phyloP scores from a whole-genome alignment of 164 flowering plant genomes.

The Berberis vulgaris region DNA sequence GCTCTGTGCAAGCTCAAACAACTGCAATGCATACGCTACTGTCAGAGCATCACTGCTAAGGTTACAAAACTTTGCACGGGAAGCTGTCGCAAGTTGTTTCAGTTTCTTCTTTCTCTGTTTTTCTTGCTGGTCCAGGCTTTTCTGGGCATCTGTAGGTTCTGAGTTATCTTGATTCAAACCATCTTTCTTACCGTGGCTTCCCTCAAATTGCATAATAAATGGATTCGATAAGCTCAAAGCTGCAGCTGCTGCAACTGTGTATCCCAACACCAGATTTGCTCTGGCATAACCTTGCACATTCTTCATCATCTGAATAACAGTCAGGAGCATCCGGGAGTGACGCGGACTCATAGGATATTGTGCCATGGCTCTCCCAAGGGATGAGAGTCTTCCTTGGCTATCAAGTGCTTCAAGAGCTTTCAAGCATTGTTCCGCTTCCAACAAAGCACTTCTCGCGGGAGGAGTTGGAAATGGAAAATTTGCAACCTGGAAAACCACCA shows the following conservation, averaged over 20 bases:
- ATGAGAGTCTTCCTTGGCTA: slow-evolving; percentile 52
- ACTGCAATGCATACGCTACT: slow-evolving; percentile 67
- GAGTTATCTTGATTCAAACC: slow-evolving; percentile 22
- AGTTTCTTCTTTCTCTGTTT: slow-evolving; percentile 48
- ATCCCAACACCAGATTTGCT: slow-evolving; percentile 66
- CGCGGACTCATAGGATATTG: slow-evolving; percentile 95
- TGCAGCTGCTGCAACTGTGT: slow-evolving; percentile 79
- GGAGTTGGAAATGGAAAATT: slow-evolving; percentile 98
- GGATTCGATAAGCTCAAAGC: slow-evolving; percentile 83
- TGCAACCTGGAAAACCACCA: slow-evolving; percentile 39
- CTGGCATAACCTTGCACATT: slow-evolving; percentile 30
- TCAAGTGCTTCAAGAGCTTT: slow-evolving; percentile 84
- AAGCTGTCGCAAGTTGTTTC: slow-evolving; percentile 40
- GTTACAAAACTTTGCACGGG: slow-evolving; percentile 59
- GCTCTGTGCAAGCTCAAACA: slow-evolving; percentile 57
- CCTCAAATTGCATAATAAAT: slow-evolving; percentile 48
- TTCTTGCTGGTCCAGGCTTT: slow-evolving; percentile 28
- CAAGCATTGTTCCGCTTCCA: slow-evolving; percentile 75
- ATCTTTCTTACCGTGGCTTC: slow-evolving; percentile 20
- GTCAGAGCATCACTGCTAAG: slow-evolving; percentile 83
- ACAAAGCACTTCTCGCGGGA: slow-evolving; percentile 53
- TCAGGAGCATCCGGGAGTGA: slow-evolving; percentile 93
- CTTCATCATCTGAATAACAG: slow-evolving; percentile 62
- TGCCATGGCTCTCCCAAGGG: slow-evolving; percentile 85
- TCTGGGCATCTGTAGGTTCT: slow-evolving; percentile 6